These are phyloP conservation scores for Cladophialophora bantiana DNA, from an alignment of 2,329 filamentous ascomycete species.

Conservation along the genomic window DNA sequence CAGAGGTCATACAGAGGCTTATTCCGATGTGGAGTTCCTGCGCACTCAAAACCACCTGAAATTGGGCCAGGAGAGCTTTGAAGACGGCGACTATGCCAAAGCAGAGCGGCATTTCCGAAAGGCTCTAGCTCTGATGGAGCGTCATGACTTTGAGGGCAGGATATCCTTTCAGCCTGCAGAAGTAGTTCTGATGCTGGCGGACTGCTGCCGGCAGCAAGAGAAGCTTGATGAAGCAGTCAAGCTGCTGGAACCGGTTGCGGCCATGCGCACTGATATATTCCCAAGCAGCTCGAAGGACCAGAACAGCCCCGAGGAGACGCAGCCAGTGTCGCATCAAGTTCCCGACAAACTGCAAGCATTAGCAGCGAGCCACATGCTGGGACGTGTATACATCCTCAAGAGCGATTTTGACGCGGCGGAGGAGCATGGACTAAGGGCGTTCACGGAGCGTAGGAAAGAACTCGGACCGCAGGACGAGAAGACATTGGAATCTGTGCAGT, in stretches of 20 bases:
- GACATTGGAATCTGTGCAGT: conserved; percentile 35
- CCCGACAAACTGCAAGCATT: conserved; percentile 32
- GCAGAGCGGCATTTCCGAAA: conserved; percentile 39
- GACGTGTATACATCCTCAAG: conserved; percentile 33
- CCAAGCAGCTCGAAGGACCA: conserved; percentile 9
- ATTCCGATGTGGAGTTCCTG: conserved; percentile 34
- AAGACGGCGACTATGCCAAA: conserved; percentile 30
- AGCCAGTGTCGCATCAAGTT: conserved; percentile 3
- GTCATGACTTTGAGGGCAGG: conserved; percentile 35
- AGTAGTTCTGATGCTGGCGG: conserved; percentile 36
- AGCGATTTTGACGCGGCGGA: conserved; percentile 35
- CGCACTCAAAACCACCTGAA: conserved; percentile 33
- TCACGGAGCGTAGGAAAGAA: conserved; percentile 32
- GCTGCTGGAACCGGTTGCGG: conserved; percentile 35
- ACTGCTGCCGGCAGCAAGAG: conserved; percentile 36
- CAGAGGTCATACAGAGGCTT: conserved; percentile 19
- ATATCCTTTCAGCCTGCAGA: conserved; percentile 37
- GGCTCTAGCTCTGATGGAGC: conserved; percentile 33
- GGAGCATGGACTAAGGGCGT: conserved; percentile 35
- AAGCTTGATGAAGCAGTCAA: conserved; percentile 37
- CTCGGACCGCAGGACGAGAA: conserved; percentile 35
- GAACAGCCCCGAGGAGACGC: background rate
- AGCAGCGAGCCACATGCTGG: conserved; percentile 36
- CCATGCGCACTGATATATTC: conserved; percentile 28
- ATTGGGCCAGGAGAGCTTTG: conserved; percentile 35